Percentiles rank a stretch among this genome's conserved stretches.
Evolutionary conservation across 2,329 filamentous ascomycete genomes (phyloP).

Genomic region (Beauveria asiatica): DNA sequence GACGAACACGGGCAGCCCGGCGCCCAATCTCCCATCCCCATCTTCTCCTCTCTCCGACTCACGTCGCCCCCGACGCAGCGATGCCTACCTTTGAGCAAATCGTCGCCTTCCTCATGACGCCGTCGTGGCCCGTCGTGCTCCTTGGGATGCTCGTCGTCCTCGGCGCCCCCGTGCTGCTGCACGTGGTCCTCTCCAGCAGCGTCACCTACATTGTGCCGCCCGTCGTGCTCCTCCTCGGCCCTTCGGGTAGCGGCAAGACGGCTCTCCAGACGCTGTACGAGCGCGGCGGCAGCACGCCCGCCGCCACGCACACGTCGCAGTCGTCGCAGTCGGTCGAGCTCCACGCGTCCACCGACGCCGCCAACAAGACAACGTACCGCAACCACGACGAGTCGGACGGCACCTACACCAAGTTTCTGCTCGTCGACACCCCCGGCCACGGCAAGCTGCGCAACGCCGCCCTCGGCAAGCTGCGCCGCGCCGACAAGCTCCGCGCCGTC

Average conservation of each 20-base stretch:
- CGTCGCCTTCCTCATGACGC: conserved; percentile 48
- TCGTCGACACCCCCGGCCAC: conserved; percentile 90
- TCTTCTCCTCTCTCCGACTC: not conserved
- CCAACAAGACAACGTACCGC: conserved; percentile 36
- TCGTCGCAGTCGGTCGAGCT: conserved; percentile 43
- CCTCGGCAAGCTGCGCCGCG: conserved; percentile 38
- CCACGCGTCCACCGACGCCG: conserved; percentile 39
- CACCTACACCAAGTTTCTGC: conserved; percentile 59
- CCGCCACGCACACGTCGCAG: conserved; percentile 48
- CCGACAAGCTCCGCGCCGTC: conserved; percentile 56
- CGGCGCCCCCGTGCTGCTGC: conserved; percentile 66
- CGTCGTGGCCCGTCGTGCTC: conserved; percentile 53
- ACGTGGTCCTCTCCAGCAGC: conserved; percentile 62
- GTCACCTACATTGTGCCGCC: conserved; percentile 59
- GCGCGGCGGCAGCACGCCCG: conserved; percentile 34
- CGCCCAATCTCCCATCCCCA: not conserved
- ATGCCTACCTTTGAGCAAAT: conserved; percentile 32
- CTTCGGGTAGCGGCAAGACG: conserved; percentile 80
- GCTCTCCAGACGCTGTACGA: conserved; percentile 69
- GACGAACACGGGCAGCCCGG: not conserved
- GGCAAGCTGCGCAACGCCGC: conserved; percentile 78
- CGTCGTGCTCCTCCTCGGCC: conserved; percentile 72
- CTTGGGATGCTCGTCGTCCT: conserved; percentile 64
- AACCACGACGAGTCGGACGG: conserved; percentile 48
- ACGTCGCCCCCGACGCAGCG: not conserved